Percentiles rank a stretch among this genome's conserved stretches.
phyloP scores from a whole-genome alignment of 495 filamentous ascomycete species.

The Endocarpon pusillum region DNA sequence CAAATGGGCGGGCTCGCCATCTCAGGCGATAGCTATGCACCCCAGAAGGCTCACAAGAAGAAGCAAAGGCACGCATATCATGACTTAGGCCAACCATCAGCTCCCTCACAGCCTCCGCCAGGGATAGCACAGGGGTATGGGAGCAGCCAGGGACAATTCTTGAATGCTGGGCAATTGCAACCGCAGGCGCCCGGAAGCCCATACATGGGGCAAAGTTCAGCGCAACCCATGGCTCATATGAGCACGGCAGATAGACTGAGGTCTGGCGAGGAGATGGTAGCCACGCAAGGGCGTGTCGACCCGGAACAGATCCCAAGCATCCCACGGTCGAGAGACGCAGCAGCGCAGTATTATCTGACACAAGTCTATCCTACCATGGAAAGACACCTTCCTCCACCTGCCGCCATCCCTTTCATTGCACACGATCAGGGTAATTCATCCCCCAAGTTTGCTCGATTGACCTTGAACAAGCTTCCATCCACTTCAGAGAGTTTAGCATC shows the following conservation, averaged over 20 bases:
- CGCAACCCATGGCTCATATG: conserved; percentile 5
- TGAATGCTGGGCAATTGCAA: conserved; percentile 48
- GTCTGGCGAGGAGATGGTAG: conserved; percentile 23
- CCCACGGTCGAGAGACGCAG: conserved; percentile 63
- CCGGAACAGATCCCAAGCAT: conserved; percentile 90
- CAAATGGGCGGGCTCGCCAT: conserved; percentile 78
- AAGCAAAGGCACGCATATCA: conserved; percentile 91
- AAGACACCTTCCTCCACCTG: conserved; percentile 74
- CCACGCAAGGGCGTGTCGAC: conserved; percentile 63
- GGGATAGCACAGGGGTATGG: conserved; percentile 39
- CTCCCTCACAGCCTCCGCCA: conserved; percentile 47
- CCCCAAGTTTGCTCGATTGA: conserved; percentile 81
- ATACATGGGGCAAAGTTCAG: no score
- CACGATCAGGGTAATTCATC: conserved; percentile 94
- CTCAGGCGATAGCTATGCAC: conserved; percentile 40
- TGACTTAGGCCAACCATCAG: conserved; percentile 53
- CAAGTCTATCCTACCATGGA: conserved; percentile 92
- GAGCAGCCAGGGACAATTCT: conserved; percentile 44
- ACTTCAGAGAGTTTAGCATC: conserved; percentile 60
- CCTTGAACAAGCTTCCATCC: conserved; percentile 79
- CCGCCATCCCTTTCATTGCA: conserved; percentile 76
- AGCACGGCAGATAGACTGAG: conserved; percentile 1
- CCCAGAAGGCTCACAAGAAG: conserved; percentile 53
- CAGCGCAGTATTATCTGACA: conserved; percentile 66
- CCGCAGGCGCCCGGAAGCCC: conserved; percentile 22